Evolutionary conservation across 163 green algal species (phyloP).

Genomic region (Volvox carteri): DNA sequence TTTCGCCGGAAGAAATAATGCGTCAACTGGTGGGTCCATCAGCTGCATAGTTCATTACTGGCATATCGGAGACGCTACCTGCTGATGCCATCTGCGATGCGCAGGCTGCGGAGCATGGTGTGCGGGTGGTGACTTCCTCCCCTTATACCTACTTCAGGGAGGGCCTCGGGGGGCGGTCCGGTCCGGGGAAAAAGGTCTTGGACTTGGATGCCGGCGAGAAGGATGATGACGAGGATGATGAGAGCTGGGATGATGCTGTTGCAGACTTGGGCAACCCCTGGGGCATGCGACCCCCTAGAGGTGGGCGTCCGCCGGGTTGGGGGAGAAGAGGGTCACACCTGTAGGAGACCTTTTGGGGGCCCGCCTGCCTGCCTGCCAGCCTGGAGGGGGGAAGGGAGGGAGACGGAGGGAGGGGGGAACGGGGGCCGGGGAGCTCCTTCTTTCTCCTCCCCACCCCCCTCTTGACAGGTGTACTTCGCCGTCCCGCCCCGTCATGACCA

Average conservation of each 20-base stretch:
- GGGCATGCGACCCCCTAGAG: conserved; percentile 27
- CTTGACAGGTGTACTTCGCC: background rate
- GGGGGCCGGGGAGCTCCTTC: background rate
- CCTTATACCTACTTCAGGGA: background rate
- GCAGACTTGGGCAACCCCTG: conserved; percentile 46
- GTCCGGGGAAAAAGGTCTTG: background rate
- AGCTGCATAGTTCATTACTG: background rate
- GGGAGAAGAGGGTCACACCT: background rate
- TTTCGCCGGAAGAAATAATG: conserved; percentile 27
- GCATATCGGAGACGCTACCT: background rate
- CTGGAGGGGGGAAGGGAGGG: background rate
- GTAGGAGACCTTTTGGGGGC: background rate
- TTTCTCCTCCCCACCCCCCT: background rate
- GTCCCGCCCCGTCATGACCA: background rate
- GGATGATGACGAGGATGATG: conserved; percentile 11
- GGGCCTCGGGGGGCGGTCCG: background rate
- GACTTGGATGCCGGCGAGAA: background rate
- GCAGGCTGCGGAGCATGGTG: conserved; percentile 13
- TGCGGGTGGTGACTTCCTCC: background rate
- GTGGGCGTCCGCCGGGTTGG: conserved; percentile 9
- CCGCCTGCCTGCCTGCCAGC: background rate
- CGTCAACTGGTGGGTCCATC: conserved; percentile 9
- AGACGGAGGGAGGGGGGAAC: background rate
- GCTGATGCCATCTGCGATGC: background rate
- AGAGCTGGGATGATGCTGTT: conserved; percentile 46